A percentile compares a stretch with the other conserved stretches of the same genome.
Conservation (phyloP, 202 grass and related monocot genomes). For the Tripidium arundinaceum region DNA sequence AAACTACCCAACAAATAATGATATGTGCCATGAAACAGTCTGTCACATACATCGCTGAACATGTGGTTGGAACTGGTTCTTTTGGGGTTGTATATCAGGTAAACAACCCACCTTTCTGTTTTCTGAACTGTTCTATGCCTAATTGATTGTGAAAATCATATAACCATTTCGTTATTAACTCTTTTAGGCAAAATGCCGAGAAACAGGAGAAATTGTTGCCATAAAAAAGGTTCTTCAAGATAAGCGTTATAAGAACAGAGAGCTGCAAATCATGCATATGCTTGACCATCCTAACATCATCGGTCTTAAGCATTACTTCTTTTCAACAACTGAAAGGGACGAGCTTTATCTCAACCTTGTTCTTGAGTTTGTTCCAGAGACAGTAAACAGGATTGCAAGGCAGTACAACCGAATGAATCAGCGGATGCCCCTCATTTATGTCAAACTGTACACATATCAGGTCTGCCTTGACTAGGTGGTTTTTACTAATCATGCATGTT, state of each 20-base stretch:
- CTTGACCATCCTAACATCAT: slow-evolving; percentile 95
- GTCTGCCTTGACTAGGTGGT: slow-evolving; percentile 29
- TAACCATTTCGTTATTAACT: too few species aligned
- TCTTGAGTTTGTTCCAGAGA: slow-evolving; percentile 93
- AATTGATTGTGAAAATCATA: too few species aligned
- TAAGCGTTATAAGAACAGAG: slow-evolving; percentile 15
- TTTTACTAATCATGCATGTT: slow-evolving; percentile 15
- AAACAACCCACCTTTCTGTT: slow-evolving; percentile 1
- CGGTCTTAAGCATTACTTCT: slow-evolving; percentile 92
- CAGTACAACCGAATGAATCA: slow-evolving; percentile 87
- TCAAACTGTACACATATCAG: slow-evolving; percentile 95
- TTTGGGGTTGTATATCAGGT: slow-evolving; percentile 98
- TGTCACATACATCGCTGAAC: slow-evolving; percentile 82
- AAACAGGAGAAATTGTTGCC: too few species aligned
- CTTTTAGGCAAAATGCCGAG: too few species aligned
- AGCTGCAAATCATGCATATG: slow-evolving; percentile 98
- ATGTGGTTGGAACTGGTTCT: slow-evolving; percentile 96
- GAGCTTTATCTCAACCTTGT: slow-evolving; percentile 96
- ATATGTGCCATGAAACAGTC: slow-evolving; percentile 48
- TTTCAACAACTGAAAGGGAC: slow-evolving; percentile 83
- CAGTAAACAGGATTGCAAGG: slow-evolving; percentile 76
- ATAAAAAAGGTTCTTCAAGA: too few species aligned
- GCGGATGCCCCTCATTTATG: slow-evolving; percentile 83
- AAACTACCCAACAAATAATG: slow-evolving; percentile 7
- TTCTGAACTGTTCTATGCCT: too few species aligned